These are phyloP conservation scores for Amaranthus tricolor DNA, from an alignment of 179 eudicot genomes.

Conservation along the genomic window DNA sequence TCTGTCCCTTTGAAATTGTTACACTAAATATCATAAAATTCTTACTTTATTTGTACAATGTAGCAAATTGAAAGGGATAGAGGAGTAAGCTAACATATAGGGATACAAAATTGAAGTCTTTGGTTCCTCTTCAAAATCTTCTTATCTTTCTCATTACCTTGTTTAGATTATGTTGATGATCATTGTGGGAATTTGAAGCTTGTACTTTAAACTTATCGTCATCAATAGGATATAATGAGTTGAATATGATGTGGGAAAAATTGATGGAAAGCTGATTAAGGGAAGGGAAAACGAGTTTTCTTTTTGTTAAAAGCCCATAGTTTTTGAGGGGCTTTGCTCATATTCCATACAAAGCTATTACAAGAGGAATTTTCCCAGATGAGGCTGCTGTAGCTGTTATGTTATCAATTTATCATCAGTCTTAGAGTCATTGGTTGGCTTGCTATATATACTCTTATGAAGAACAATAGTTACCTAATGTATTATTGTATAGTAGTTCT, in stretches of 20 bases:
- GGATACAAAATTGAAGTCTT: conserved; percentile 7
- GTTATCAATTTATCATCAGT: conserved; percentile 13
- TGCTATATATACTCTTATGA: conserved; percentile 5
- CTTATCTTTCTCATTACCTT: conserved; percentile 3
- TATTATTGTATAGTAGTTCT: conserved; percentile 14
- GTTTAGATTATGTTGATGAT: background rate
- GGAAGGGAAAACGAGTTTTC: background rate
- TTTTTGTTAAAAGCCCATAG: conserved; percentile 18
- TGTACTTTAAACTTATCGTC: background rate
- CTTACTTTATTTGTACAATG: too few species aligned
- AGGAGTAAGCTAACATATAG: conserved; percentile 25
- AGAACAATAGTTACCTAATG: conserved; percentile 7
- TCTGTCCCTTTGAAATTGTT: too few species aligned
- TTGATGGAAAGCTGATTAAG: background rate
- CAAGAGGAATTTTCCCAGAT: conserved; percentile 23
- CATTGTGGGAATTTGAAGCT: conserved; percentile 14
- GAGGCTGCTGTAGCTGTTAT: conserved; percentile 19
- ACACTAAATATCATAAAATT: too few species aligned
- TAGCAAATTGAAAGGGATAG: too few species aligned
- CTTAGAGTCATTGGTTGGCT: conserved; percentile 26
- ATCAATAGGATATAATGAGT: background rate
- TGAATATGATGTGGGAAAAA: background rate
- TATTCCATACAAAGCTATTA: conserved; percentile 9
- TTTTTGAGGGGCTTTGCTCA: conserved; percentile 25
- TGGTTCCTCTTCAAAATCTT: background rate